These are phyloP conservation scores for Saksenaea vasiformis DNA, from an alignment of 371 early-diverging fungal genomes.

Conservation along the genomic window DNA sequence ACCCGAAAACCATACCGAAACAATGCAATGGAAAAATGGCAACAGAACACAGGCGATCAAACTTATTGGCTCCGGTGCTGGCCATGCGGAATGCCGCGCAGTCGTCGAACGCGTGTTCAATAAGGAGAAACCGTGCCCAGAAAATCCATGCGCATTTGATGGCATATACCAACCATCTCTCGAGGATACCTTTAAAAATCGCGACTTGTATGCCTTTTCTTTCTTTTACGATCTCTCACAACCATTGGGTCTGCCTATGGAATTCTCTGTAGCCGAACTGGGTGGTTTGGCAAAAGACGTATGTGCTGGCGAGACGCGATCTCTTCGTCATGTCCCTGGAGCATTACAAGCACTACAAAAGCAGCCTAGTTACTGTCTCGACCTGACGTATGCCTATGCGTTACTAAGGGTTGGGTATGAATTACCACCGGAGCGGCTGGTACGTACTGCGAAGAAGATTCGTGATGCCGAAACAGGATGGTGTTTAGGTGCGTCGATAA, in stretches of 20 bases:
- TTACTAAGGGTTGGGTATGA: constrained; percentile 80
- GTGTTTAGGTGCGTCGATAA: constrained; percentile 89
- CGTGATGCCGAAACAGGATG: constrained; percentile 91
- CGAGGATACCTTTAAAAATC: constrained; percentile 59
- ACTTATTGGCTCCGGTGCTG: constrained; percentile 52
- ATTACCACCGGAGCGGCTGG: constrained; percentile 61
- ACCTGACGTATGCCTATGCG: constrained; percentile 78
- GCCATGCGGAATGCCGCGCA: constrained; percentile 45
- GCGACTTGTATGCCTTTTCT: constrained; percentile 89
- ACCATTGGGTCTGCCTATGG: constrained; percentile 63
- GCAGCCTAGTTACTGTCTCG: constrained; percentile 76
- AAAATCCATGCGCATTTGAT: constrained; percentile 78
- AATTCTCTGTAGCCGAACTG: constrained; percentile 62
- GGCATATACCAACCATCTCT: constrained; percentile 88
- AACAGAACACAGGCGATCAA: constrained; percentile 2
- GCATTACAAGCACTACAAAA: constrained; percentile 35
- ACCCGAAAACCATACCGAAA: constrained; percentile 23
- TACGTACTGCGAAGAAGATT: constrained; percentile 86
- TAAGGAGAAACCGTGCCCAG: constrained; percentile 55
- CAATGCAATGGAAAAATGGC: not conserved
- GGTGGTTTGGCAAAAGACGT: constrained; percentile 63
- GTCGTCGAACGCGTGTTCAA: constrained; percentile 57
- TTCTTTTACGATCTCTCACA: constrained; percentile 89
- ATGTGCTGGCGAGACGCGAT: constrained; percentile 50
- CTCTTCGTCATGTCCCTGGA: constrained; percentile 35